Base-by-base conservation (phyloP, 371 early-diverging fungal genomes). In the Mucor circinelloides region DNA sequence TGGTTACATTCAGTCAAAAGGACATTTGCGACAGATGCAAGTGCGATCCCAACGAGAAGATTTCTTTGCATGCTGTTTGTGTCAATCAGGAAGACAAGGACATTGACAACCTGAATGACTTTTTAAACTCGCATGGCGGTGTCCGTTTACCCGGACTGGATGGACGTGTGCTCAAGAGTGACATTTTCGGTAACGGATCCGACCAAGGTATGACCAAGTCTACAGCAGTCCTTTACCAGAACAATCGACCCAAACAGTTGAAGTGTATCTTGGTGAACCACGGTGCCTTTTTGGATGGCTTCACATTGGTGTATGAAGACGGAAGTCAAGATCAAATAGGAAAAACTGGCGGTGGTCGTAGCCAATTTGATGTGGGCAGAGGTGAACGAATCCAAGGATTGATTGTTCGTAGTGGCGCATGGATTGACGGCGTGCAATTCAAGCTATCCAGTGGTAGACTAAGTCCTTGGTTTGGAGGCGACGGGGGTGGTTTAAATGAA, bases 401-500 rank as follows among this genome's bases (percentile, higher is more conserved):
- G 12, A 28, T 75, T 23, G 81, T 87, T 19, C 68, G 77, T 1
- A 66, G 81, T 25, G 90, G 90, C 21, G 82, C 76, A 48, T 89
- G 85, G 83, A 80, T 90, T 56, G 90, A 90, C 67, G 89, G 90
- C 0, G 34, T 90, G 0, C 85, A 87, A 65, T 76, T 89, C 60
- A 71, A 78, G 32, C 76, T 86, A 1, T 71, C 68, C n/a, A 69
- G 66, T 34, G 88, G 89, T 25, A 70, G 75, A 25, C 17, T 60
- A 19, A 80, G 74, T 55, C 83, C 78, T 12, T 90, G 90, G 90
- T 80, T 68, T 70, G 90, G 90, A 64, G 85, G 86, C 19, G 46
- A 60, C 9, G 88, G 89, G 21, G 90, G 90, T 0, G 64, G 74
- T 2, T 32, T 73, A 6, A 68, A 69, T 13, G 36, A 73, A 3